These are phyloP conservation scores for Tuber umbilicatum DNA, from an alignment of 495 filamentous ascomycete genomes.

Conservation along the genomic window DNA sequence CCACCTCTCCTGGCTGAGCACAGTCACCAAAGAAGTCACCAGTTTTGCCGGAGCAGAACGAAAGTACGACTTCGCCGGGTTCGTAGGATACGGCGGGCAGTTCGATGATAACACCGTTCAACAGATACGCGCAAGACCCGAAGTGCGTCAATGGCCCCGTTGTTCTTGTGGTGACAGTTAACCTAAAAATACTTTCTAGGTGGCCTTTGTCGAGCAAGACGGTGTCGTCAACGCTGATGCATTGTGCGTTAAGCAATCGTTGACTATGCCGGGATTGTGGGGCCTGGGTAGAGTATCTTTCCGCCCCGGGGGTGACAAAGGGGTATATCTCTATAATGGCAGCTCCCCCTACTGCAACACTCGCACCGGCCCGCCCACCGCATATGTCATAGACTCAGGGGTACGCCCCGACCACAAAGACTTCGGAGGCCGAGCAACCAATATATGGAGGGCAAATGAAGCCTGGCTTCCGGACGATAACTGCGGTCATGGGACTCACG, in stretches of 20 bases:
- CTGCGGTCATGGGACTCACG: slow-evolving; percentile 61
- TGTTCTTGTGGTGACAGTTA: background rate
- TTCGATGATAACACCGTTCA: slow-evolving; percentile 13
- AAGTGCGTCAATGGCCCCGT: slow-evolving; percentile 1
- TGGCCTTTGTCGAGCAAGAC: slow-evolving; percentile 16
- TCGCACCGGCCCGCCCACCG: background rate
- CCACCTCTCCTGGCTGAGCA: slow-evolving; percentile 17
- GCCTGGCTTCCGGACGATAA: background rate
- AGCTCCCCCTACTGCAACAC: slow-evolving; percentile 4
- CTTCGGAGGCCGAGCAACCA: slow-evolving; percentile 17
- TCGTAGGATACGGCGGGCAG: slow-evolving; percentile 22
- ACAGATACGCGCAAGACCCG: slow-evolving; percentile 14
- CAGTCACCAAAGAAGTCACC: slow-evolving; percentile 6
- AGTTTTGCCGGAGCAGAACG: slow-evolving; percentile 7
- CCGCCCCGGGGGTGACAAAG: background rate
- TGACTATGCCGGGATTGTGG: slow-evolving; percentile 11
- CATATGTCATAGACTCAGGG: slow-evolving; percentile 29
- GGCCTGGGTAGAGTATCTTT: slow-evolving; percentile 25
- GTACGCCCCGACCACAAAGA: slow-evolving; percentile 14
- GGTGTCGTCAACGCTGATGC: slow-evolving; percentile 7
- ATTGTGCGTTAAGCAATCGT: background rate
- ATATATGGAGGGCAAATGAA: slow-evolving; percentile 6
- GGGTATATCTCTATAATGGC: slow-evolving; percentile 10
- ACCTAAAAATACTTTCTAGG: slow-evolving; percentile 8
- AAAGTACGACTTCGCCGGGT: slow-evolving; percentile 23